Conservation (phyloP, 1,139 yeast genomes). For the Yamadazyma blattariae region DNA sequence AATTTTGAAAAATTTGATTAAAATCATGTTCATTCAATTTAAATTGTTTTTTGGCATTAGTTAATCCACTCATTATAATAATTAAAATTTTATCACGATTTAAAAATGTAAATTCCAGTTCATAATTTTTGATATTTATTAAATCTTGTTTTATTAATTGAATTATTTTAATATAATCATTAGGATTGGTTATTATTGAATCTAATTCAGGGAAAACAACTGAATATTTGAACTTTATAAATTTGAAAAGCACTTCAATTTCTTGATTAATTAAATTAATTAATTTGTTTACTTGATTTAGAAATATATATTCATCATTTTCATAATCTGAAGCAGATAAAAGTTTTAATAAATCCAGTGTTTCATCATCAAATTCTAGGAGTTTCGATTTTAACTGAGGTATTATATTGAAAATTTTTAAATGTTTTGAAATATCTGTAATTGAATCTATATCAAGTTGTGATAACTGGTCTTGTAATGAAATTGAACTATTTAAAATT, state of each 20-base stretch:
- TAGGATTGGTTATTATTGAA: slow-evolving; percentile 58
- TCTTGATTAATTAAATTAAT: slow-evolving; percentile 58
- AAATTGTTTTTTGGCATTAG: slow-evolving; percentile 23
- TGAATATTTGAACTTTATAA: slow-evolving; percentile 52
- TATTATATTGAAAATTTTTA: slow-evolving; percentile 25
- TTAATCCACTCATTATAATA: slow-evolving; percentile 69
- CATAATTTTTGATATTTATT: slow-evolving; percentile 28
- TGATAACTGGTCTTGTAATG: slow-evolving; percentile 9
- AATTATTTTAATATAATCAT: slow-evolving; percentile 60
- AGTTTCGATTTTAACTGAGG: slow-evolving; percentile 24
- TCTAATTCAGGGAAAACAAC: slow-evolving; percentile 72
- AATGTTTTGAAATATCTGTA: slow-evolving; percentile 12
- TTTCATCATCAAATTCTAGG: slow-evolving; percentile 20
- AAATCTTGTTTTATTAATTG: slow-evolving; percentile 51
- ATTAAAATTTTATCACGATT: slow-evolving; percentile 68
- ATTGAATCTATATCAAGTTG: slow-evolving; percentile 5
- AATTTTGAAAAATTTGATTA: slow-evolving; percentile 38
- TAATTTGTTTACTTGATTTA: slow-evolving; percentile 49
- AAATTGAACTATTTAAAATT: slow-evolving; percentile 8
- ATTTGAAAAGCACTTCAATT: slow-evolving; percentile 46
- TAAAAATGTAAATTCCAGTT: slow-evolving; percentile 38
- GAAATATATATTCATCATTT: slow-evolving; percentile 43
- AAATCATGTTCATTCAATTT: slow-evolving; percentile 36
- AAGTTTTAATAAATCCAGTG: slow-evolving; percentile 34
- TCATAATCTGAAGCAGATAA: slow-evolving; percentile 32